Percentiles rank a stretch among this genome's conserved stretches.
phyloP scores from a whole-genome alignment of 768 basidiomycete genomes.

The Scleroderma bovista region DNA sequence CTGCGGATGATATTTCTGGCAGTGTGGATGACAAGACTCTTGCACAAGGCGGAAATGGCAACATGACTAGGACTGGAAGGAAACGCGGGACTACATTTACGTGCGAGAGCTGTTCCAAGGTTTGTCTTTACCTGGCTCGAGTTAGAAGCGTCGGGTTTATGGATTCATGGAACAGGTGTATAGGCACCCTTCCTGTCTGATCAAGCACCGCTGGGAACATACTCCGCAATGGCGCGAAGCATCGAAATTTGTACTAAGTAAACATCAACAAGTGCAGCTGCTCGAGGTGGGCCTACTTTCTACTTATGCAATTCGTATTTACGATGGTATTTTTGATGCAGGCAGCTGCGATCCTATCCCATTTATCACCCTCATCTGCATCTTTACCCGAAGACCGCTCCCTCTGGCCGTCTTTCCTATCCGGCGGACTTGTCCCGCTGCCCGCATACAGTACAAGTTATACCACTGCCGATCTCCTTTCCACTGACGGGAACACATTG shows the following conservation, averaged over 20 bases:
- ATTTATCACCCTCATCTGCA: conserved; percentile 61
- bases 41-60: conserved; percentile 8
- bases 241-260: conserved; percentile 83
- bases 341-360: conserved; percentile 94
- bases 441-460: conserved; percentile 24
- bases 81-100: conserved; percentile 83
- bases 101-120: conserved; percentile 95
- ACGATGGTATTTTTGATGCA: conserved; percentile 25
- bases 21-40: conserved; percentile 15
- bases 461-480: not conserved
- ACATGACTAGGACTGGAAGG: conserved; percentile 43
- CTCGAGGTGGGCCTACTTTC: conserved; percentile 58
- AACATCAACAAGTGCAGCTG: conserved; percentile 96
- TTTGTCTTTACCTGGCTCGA: conserved; percentile 19
- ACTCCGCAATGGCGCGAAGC: conserved; percentile 95
- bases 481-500: conserved; percentile 13
- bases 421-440: conserved; percentile 60
- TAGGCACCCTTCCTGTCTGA: conserved; percentile 89
- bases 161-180: conserved; percentile 50
- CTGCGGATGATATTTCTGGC: conserved; percentile 4
- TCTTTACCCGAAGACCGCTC: conserved; percentile 92
- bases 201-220: conserved; percentile 98
- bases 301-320: not conserved
- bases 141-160: conserved; percentile 6
- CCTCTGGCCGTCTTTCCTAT: conserved; percentile 83